phyloP scores from a whole-genome alignment of 2,329 filamentous ascomycete genomes.

The Acrocalymma vagum region DNA sequence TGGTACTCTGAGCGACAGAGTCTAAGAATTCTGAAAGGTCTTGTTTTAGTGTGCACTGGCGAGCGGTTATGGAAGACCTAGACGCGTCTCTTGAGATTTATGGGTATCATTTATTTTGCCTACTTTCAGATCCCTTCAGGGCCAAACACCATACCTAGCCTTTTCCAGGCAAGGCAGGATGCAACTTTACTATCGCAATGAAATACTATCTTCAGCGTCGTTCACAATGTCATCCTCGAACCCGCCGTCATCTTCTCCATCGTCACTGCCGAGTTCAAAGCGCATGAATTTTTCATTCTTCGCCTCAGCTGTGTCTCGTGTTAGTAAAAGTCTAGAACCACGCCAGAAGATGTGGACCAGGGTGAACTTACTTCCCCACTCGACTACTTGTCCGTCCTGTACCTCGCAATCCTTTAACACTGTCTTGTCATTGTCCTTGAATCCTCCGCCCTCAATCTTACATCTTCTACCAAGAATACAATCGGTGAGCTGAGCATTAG shows the following conservation, averaged over 20 bases:
- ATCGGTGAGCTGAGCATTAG: constrained; percentile 83
- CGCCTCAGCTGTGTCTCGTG: constrained; percentile 59
- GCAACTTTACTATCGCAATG: constrained; percentile 1
- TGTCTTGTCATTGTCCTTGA: constrained; percentile 51
- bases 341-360: too few relatives aligned
- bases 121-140: too few relatives aligned
- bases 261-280: constrained; percentile 51
- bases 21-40: too few relatives aligned
- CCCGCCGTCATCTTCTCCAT: constrained; percentile 39
- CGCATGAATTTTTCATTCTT: constrained; percentile 71
- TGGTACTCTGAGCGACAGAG: too few relatives aligned
- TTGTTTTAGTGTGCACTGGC: too few relatives aligned
- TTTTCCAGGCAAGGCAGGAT: too few relatives aligned
- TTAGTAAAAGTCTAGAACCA: too few relatives aligned
- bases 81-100: too few relatives aligned
- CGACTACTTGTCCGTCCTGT: constrained; percentile 82
- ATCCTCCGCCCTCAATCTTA: constrained; percentile 81
- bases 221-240: constrained; percentile 26
- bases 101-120: too few relatives aligned
- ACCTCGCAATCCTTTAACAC: constrained; percentile 90
- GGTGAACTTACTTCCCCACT: constrained; percentile 69
- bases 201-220: constrained; percentile 13
- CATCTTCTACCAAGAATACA: constrained; percentile 86
- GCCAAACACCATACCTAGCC: too few relatives aligned
- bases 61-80: too few relatives aligned